phyloP scores from a whole-genome alignment of 148 eudicot species.

The Pouteria glomerata region DNA sequence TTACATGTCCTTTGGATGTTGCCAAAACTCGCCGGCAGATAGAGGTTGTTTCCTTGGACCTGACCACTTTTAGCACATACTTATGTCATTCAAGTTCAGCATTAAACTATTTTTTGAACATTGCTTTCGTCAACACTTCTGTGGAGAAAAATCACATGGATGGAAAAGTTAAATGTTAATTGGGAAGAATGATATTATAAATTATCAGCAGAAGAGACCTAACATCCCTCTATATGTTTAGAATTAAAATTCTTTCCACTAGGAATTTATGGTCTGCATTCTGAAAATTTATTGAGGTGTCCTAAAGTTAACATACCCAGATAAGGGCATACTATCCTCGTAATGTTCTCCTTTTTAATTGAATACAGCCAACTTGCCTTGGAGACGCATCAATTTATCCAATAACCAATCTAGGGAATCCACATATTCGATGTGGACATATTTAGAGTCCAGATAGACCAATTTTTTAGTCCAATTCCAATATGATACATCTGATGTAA shows the following conservation, averaged over 20 bases:
- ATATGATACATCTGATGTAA: too few relatives aligned
- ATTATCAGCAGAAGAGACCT: background rate
- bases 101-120: background rate
- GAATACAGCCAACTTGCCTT: too few relatives aligned
- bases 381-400: too few relatives aligned
- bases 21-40: slow-evolving; percentile 89
- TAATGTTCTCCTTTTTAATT: too few relatives aligned
- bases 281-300: background rate
- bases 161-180: background rate
- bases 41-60: slow-evolving; percentile 47
- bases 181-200: background rate
- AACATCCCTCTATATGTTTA: too few relatives aligned
- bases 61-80: background rate
- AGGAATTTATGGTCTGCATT: background rate
- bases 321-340: too few relatives aligned
- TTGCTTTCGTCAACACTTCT: background rate
- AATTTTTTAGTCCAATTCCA: too few relatives aligned
- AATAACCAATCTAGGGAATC: too few relatives aligned
- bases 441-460: too few relatives aligned
- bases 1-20: slow-evolving; percentile 91
- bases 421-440: too few relatives aligned
- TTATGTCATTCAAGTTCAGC: background rate
- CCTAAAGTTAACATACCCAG: background rate
- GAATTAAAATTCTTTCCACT: background rate
- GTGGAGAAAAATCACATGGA: background rate